Evolutionary conservation across 176 grass and related monocot genomes (phyloP).

Genomic region (Ampelocalamus luodianensis): DNA sequence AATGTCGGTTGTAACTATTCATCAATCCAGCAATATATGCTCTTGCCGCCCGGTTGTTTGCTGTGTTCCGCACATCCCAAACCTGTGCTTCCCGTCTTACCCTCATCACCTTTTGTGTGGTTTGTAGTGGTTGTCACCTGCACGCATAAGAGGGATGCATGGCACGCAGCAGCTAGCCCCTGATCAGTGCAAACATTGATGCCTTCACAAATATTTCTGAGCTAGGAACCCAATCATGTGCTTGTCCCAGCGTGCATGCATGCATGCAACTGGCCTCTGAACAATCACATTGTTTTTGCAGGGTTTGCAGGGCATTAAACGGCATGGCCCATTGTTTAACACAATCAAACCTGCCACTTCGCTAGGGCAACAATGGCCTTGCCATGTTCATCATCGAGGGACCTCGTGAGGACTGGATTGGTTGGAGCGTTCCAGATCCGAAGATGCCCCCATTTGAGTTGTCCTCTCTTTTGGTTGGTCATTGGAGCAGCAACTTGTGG

Average conservation of each 20-base stretch:
- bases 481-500: slow-evolving; percentile 46
- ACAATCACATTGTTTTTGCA: slow-evolving; percentile 34
- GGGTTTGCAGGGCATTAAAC: slow-evolving; percentile 35
- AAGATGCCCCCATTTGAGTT: slow-evolving; percentile 41
- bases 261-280: slow-evolving; percentile 23
- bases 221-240: slow-evolving; percentile 55
- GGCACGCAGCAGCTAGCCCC: not conserved
- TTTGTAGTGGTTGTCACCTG: slow-evolving; percentile 53
- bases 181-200: slow-evolving; percentile 50
- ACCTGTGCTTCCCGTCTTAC: too few species aligned
- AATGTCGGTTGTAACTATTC: too few species aligned
- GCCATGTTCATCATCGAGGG: slow-evolving; percentile 21
- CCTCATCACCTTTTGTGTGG: slow-evolving; percentile 37
- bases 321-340: slow-evolving; percentile 41
- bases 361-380: slow-evolving; percentile 32
- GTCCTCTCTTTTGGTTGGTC: slow-evolving; percentile 47
- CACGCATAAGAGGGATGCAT: slow-evolving; percentile 41
- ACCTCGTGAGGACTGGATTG: slow-evolving; percentile 34
- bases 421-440: slow-evolving; percentile 47
- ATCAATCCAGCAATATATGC: too few species aligned
- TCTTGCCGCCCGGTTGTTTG: too few species aligned
- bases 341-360: slow-evolving; percentile 23
- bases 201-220: slow-evolving; percentile 51
- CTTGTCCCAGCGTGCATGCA: slow-evolving; percentile 19
- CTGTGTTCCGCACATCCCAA: too few species aligned